Conservation (phyloP, 169 alveolate genomes). For the Plasmodium inui region DNA sequence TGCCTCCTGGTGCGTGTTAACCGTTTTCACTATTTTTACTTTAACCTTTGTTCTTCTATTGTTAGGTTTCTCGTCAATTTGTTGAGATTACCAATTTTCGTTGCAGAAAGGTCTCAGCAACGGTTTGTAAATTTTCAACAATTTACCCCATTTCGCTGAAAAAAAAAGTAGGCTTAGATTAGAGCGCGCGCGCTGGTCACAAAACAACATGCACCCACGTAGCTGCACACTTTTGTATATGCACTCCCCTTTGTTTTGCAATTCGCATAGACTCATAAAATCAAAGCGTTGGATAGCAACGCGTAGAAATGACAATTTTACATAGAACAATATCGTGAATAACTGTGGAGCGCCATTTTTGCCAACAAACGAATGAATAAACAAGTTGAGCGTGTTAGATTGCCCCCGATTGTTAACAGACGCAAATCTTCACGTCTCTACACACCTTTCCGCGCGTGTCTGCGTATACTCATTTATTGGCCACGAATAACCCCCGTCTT, state of each 20-base stretch:
- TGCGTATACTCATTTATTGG: not conserved
- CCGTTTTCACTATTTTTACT: not conserved
- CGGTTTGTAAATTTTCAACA: conserved; percentile 8
- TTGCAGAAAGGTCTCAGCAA: not conserved
- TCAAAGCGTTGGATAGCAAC: not conserved
- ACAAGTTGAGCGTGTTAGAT: not conserved
- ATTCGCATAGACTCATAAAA: not conserved
- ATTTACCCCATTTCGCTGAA: conserved; percentile 7
- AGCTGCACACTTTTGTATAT: not conserved
- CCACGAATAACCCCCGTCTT: not conserved
- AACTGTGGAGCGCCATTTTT: not conserved
- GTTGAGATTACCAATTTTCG: conserved; percentile 3
- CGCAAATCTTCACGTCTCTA: not conserved
- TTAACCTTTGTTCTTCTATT: not conserved
- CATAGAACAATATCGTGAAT: not conserved
- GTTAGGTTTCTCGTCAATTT: not conserved
- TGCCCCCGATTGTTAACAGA: not conserved
- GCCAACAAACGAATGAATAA: not conserved
- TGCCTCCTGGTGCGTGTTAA: not conserved
- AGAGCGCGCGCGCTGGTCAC: conserved; percentile 15
- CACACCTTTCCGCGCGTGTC: not conserved
- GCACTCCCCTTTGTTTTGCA: not conserved
- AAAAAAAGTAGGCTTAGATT: conserved; percentile 12
- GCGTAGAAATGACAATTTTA: not conserved
- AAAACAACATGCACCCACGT: not conserved